Conservation (phyloP, 2,329 filamentous ascomycete genomes). For the Arthrobotrys conoides region DNA sequence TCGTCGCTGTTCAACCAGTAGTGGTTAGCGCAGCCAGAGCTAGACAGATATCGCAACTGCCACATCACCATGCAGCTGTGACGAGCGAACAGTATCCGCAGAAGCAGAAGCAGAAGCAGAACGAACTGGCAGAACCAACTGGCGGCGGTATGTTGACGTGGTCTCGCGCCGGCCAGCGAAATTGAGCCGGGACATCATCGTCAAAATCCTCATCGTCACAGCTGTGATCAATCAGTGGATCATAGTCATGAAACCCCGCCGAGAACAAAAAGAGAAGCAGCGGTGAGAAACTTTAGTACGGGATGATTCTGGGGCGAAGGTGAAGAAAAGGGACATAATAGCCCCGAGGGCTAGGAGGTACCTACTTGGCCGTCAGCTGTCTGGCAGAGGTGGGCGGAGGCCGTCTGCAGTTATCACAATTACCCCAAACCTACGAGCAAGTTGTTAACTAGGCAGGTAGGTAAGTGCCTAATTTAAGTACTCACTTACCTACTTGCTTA, state of each 20-base stretch:
- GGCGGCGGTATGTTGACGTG: constrained; percentile 61
- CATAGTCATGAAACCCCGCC: constrained; percentile 21
- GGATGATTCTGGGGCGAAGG: neutral
- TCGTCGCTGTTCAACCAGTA: constrained; percentile 23
- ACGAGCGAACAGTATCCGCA: constrained; percentile 44
- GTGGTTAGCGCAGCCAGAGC: constrained; percentile 39
- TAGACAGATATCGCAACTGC: constrained; percentile 50
- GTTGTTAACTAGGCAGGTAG: neutral
- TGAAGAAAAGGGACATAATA: neutral
- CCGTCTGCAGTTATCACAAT: neutral
- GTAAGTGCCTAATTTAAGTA: constrained; percentile 1
- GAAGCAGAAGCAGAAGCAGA: constrained; percentile 45
- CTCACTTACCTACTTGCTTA: neutral
- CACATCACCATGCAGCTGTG: constrained; percentile 61
- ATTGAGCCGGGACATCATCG: constrained; percentile 29
- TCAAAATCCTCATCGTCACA: constrained; percentile 27
- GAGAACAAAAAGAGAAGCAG: constrained; percentile 6
- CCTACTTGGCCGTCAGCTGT: neutral
- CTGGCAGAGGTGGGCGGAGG: neutral
- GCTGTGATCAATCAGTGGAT: constrained; percentile 13
- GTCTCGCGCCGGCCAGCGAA: constrained; percentile 60
- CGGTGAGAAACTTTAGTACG: neutral
- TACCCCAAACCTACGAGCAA: neutral
- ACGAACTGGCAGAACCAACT: constrained; percentile 54
- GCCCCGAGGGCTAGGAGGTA: neutral